phyloP scores from a whole-genome alignment of 1,139 yeast species.

The Taphrina flavorubra region DNA sequence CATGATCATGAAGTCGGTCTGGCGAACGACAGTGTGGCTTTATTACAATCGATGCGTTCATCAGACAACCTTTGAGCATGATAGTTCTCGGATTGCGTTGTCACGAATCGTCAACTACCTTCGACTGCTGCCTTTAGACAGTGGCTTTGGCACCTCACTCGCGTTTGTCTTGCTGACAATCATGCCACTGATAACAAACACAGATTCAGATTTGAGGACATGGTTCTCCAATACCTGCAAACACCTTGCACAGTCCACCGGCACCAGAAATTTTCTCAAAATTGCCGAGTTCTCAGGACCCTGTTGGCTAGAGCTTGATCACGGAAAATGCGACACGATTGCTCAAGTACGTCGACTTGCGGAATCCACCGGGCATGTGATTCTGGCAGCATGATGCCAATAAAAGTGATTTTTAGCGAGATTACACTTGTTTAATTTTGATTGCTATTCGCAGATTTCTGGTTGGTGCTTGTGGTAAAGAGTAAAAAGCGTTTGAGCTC shows the following conservation, averaged over 20 bases:
- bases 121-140: slow-evolving; percentile 17
- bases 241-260: slow-evolving; percentile 18
- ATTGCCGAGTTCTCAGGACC: slow-evolving; percentile 22
- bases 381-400: slow-evolving; percentile 18
- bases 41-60: slow-evolving; percentile 17
- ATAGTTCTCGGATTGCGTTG: slow-evolving; percentile 6
- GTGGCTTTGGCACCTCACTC: slow-evolving; percentile 29
- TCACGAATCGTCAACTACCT: slow-evolving; percentile 16
- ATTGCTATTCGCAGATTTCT: no score
- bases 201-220: neutral
- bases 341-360: slow-evolving; percentile 22
- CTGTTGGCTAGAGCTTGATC: slow-evolving; percentile 26
- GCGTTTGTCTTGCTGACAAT: slow-evolving; percentile 34
- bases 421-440: no score
- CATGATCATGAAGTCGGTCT: slow-evolving; percentile 15
- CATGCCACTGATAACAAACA: slow-evolving; percentile 11
- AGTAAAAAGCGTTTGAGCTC: no score
- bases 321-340: slow-evolving; percentile 16
- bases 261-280: slow-evolving; percentile 32
- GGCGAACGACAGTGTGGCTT: slow-evolving; percentile 32
- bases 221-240: slow-evolving; percentile 23
- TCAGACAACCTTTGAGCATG: slow-evolving; percentile 15
- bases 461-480: no score
- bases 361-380: slow-evolving; percentile 13
- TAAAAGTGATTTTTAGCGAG: neutral